Evolutionary conservation across 2,329 filamentous ascomycete genomes (phyloP), one percentile per base, ranked within the genome.

Genomic region (Ustilaginoidea virens): DNA sequence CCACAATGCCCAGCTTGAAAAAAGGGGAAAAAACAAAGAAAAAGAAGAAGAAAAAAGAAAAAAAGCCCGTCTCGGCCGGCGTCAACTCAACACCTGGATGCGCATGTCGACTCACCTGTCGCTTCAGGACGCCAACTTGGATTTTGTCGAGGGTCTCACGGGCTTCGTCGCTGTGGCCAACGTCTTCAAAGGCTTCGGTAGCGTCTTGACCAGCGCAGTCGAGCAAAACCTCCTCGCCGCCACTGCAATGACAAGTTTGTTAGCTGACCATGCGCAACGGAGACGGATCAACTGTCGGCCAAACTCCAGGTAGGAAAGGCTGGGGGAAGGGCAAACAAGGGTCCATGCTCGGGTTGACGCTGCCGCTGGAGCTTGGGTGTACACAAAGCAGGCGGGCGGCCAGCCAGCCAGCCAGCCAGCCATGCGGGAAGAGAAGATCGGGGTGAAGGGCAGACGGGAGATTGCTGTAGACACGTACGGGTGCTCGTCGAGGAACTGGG

Each of bases 101-200:
- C 9, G 14, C 17, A 12, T 19, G 27, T 33, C 5, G 6, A 53
- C 74, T 47, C 69, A 92, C 82, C 66, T 70, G 53, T 55, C 82
- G 72, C 74, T 92, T 92, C 54, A 94, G 58, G 21, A 52, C 66
- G 40, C 82, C 86, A 41, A 90, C 68, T 29, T 74, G 58, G 40
- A 92, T 63, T 48, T 73, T 71, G 18, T 79, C 74, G 33, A 98
- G 74, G 42, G 92, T 87, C 65, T 96, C 87, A 42, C 90, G 79
- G 42, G 90, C 90, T 68, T 98, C 90, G 58, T 98, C 90, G 48
- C 81, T 92, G 78, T 98, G 90, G 51, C 90, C 90, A 49, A 98
- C 90, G 60, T 98, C 90, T 66, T 98, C 90, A 54, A 98, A 98
- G 37, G 90, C 87, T 63, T 96, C 90, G 46, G 87, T 93, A 48